phyloP scores from a whole-genome alignment of 148 eudicot species.

The Silene latifolia region DNA sequence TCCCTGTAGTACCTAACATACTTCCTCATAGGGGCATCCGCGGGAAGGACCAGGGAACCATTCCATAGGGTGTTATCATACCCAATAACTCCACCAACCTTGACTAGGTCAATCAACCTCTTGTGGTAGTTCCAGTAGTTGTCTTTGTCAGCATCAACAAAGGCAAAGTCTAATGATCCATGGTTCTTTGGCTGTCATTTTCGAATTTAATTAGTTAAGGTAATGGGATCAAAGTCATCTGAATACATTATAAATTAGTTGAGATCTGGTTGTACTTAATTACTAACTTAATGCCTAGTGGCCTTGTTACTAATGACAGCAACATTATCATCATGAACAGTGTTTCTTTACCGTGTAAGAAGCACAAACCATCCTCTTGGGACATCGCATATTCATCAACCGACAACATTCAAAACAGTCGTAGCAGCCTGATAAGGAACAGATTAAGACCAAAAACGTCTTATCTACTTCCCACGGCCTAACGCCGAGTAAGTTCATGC shows the following conservation, averaged over 20 bases:
- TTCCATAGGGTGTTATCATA: conserved; percentile 84
- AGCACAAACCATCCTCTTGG: no score
- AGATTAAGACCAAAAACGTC: no score
- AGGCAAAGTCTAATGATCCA: conserved; percentile 55
- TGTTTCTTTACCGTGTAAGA: no score
- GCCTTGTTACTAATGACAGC: not conserved
- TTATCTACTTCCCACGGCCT: no score
- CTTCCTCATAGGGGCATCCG: conserved; percentile 65
- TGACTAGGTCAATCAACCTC: conserved; percentile 55
- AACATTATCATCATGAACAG: no score
- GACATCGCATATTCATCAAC: no score
- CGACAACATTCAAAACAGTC: no score
- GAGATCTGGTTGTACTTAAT: not conserved
- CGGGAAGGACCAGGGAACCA: conserved; percentile 59
- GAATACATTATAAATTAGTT: not conserved
- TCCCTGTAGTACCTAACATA: conserved; percentile 62
- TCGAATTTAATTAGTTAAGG: not conserved
- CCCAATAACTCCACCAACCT: conserved; percentile 62
- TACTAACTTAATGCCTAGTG: not conserved
- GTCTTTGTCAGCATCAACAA: conserved; percentile 77
- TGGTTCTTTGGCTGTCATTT: conserved; percentile 46
- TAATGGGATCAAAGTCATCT: not conserved
- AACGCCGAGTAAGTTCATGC: no score
- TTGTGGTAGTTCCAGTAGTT: conserved; percentile 71
- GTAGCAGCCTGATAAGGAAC: no score